A percentile compares a stretch with the other conserved stretches of the same genome.
These are phyloP conservation scores for Thraustochytrium sp. DNA, from an alignment of 352 stramenopile species.

Conservation along the genomic window DNA sequence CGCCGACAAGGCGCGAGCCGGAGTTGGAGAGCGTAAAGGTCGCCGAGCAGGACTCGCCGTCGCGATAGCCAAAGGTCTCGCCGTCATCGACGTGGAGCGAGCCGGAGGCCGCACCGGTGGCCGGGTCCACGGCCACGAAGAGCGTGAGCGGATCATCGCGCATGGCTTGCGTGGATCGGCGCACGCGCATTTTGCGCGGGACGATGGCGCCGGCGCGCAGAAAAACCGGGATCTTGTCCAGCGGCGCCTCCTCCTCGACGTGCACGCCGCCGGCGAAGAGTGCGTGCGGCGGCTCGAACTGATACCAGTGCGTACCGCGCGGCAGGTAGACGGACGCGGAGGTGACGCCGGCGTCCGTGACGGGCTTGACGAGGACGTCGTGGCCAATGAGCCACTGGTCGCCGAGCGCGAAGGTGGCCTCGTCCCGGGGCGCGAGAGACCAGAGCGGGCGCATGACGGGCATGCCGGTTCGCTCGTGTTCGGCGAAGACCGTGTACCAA, in stretches of 20 bases:
- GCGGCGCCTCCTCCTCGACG: constrained; percentile 66
- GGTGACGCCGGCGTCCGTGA: constrained; percentile 72
- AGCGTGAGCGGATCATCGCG: constrained; percentile 93
- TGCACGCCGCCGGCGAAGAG: constrained; percentile 56
- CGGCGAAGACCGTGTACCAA: constrained; percentile 75
- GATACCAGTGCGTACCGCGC: constrained; percentile 8
- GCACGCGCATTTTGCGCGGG: constrained; percentile 87
- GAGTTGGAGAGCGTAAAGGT: constrained; percentile 53
- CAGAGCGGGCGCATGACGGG: constrained; percentile 87
- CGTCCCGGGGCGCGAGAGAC: constrained; percentile 85
- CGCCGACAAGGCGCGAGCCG: not conserved
- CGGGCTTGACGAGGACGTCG: constrained; percentile 91
- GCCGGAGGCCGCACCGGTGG: constrained; percentile 65
- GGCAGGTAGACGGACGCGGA: constrained; percentile 63
- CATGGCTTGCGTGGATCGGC: constrained; percentile 88
- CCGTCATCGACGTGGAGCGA: constrained; percentile 95
- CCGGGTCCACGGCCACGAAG: constrained; percentile 79
- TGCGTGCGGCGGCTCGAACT: constrained; percentile 56
- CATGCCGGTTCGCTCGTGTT: constrained; percentile 59
- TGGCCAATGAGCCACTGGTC: constrained; percentile 89
- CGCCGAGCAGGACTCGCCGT: constrained; percentile 59
- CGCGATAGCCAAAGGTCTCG: constrained; percentile 62
- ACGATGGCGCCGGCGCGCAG: constrained; percentile 90
- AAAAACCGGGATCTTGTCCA: constrained; percentile 93
- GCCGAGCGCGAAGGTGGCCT: constrained; percentile 73